phyloP scores from a whole-genome alignment of 352 stramenopile genomes.

The Blastocystis sp. region DNA sequence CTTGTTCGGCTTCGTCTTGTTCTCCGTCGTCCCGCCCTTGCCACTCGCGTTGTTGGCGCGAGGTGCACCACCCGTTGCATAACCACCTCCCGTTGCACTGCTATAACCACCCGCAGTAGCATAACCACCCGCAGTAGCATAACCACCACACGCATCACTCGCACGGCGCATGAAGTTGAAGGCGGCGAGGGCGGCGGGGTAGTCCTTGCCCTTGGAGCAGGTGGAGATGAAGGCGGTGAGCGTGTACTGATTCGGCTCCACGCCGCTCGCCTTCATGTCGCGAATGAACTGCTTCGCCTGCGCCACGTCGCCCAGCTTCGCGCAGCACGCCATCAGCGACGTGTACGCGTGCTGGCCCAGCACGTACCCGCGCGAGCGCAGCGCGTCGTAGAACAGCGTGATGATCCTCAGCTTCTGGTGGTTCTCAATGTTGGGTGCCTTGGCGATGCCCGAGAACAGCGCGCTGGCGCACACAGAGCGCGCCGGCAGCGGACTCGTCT shows the following conservation, averaged over 20 bases:
- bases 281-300: conserved; percentile 41
- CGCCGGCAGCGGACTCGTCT: conserved; percentile 29
- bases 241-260: conserved; percentile 60
- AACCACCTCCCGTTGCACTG: no score
- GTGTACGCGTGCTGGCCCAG: conserved; percentile 69
- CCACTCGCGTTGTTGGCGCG: no score
- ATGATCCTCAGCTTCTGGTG: conserved; percentile 58
- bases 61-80: no score
- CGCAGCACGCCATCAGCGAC: conserved; percentile 66
- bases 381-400: conserved; percentile 37
- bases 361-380: conserved; percentile 52
- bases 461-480: conserved; percentile 56
- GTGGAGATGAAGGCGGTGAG: conserved; percentile 66
- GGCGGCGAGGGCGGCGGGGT: conserved; percentile 8
- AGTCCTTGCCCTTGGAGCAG: conserved; percentile 65
- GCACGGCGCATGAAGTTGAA: conserved; percentile 62
- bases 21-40: neutral
- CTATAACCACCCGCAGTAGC: no score
- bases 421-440: conserved; percentile 49
- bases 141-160: neutral
- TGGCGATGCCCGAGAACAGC: conserved; percentile 61
- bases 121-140: no score
- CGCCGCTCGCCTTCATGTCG: conserved; percentile 44
- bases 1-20: conserved; percentile 29
- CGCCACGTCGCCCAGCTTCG: conserved; percentile 54